phyloP scores from a whole-genome alignment of 371 early-diverging fungal genomes.

The Mucor mucedo region DNA sequence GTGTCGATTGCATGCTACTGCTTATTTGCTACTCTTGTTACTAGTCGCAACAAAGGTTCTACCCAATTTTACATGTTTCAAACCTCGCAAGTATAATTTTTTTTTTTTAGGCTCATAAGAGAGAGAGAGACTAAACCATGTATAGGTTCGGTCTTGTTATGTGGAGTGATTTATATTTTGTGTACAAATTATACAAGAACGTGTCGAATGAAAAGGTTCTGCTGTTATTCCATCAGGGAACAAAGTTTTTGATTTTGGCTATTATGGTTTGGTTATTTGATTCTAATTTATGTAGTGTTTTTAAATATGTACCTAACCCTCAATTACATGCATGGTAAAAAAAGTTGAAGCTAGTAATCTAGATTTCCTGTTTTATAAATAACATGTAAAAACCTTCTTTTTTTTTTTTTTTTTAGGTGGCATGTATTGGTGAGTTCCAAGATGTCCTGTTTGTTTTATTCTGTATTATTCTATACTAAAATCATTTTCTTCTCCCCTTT shows the following conservation, averaged over 20 bases:
- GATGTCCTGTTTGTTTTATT: background rate
- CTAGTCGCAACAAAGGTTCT: slow-evolving; percentile 44
- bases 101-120: background rate
- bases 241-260: slow-evolving; percentile 32
- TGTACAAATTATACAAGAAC: slow-evolving; percentile 38
- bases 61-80: slow-evolving; percentile 52
- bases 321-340: slow-evolving; percentile 30
- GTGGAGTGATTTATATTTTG: slow-evolving; percentile 51
- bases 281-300: slow-evolving; percentile 43
- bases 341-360: slow-evolving; percentile 8
- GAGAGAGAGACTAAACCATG: background rate
- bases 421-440: slow-evolving; percentile 39
- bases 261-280: slow-evolving; percentile 49
- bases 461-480: background rate
- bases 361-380: background rate
- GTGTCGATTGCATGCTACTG: slow-evolving; percentile 36
- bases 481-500: background rate
- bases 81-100: slow-evolving; percentile 28
- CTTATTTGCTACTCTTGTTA: slow-evolving; percentile 42
- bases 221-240: slow-evolving; percentile 37
- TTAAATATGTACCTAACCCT: slow-evolving; percentile 38
- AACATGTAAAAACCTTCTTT: background rate
- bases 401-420: slow-evolving; percentile 35
- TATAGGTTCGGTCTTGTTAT: slow-evolving; percentile 43
- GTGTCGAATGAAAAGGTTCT: slow-evolving; percentile 27